A percentile compares a stretch with the other conserved stretches of the same genome.
phyloP scores from a whole-genome alignment of 495 filamentous ascomycete species.

The Clavariopsis aquatica region DNA sequence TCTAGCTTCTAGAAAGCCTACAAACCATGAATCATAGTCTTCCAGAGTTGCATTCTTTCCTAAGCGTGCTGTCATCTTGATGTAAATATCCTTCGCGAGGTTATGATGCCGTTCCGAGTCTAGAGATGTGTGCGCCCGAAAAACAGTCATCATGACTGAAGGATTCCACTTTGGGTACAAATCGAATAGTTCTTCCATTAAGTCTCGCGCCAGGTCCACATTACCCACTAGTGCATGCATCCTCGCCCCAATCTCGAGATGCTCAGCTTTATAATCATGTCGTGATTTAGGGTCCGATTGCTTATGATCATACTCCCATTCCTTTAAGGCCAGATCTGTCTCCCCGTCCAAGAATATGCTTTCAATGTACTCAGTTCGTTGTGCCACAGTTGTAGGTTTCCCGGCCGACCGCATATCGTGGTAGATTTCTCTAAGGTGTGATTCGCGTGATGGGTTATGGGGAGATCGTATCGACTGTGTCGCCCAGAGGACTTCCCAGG shows the following conservation, averaged over 20 bases:
- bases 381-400: conserved; percentile 12
- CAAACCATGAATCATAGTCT: conserved; percentile 28
- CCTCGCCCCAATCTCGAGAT: conserved; percentile 27
- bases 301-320: conserved; percentile 31
- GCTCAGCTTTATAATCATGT: conserved; percentile 15
- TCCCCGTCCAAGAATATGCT: conserved; percentile 21
- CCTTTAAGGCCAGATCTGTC: conserved; percentile 21
- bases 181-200: conserved; percentile 29
- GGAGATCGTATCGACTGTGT: conserved; percentile 3
- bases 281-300: neutral
- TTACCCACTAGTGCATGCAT: conserved; percentile 31
- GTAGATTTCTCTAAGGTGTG: conserved; percentile 17
- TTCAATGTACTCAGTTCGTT: conserved; percentile 14
- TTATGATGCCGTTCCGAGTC: conserved; percentile 9
- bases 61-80: conserved; percentile 6
- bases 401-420: conserved; percentile 28
- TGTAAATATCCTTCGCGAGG: conserved; percentile 18
- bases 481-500: conserved; percentile 31
- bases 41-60: conserved; percentile 4
- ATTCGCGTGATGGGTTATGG: neutral
- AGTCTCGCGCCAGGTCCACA: conserved; percentile 20
- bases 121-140: conserved; percentile 20
- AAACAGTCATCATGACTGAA: conserved; percentile 23
- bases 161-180: conserved; percentile 18
- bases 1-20: conserved; percentile 29